Evolutionary conservation across 306 rosid genomes (phyloP).

Genomic region (Lithocarpus polystachyus): DNA sequence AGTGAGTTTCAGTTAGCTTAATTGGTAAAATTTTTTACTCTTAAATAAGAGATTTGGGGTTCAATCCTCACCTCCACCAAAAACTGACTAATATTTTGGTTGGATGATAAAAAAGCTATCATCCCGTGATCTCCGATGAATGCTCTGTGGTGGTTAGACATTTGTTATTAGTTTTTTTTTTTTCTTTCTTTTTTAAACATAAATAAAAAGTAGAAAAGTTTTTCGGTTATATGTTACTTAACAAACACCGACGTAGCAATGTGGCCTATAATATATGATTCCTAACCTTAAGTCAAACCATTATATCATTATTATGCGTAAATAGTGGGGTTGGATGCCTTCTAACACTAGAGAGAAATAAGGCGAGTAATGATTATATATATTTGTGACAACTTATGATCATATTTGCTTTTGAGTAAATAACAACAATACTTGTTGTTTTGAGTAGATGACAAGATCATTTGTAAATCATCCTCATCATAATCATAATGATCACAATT

Average conservation of each 20-base stretch:
- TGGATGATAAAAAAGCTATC: too few species aligned
- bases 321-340: conserved; percentile 7
- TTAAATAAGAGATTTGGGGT: too few species aligned
- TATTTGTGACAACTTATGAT: neutral
- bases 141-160: too few species aligned
- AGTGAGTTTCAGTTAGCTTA: accelerated
- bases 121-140: too few species aligned
- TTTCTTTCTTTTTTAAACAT: too few species aligned
- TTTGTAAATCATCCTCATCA: neutral
- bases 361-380: conserved; percentile 7
- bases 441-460: neutral
- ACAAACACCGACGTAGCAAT: too few species aligned
- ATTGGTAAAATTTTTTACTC: accelerated
- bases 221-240: too few species aligned
- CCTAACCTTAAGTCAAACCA: conserved; percentile 21
- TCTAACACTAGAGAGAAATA: conserved; percentile 17
- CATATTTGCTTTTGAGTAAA: neutral
- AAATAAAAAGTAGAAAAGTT: too few species aligned
- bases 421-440: neutral
- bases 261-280: neutral
- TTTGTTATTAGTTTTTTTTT: too few species aligned
- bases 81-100: too few species aligned
- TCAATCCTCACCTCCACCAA: accelerated
- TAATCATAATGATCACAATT: neutral
- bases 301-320: neutral